These are phyloP conservation scores for Lactarius akahatsu DNA, from an alignment of 768 basidiomycete species.

Conservation along the genomic window DNA sequence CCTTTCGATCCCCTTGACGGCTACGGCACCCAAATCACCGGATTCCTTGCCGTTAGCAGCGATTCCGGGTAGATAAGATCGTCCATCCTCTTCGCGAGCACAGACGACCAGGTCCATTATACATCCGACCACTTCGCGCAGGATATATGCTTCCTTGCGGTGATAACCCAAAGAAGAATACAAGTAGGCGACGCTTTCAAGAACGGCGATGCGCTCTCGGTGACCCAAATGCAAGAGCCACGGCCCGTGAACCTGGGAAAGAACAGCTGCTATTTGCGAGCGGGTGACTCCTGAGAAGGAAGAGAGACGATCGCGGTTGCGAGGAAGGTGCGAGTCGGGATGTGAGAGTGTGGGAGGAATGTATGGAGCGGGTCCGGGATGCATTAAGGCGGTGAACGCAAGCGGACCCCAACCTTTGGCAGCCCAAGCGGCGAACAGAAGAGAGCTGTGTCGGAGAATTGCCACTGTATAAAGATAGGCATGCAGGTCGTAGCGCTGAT, in stretches of 20 bases:
- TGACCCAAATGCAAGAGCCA: slow-evolving; percentile 81
- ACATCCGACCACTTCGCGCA: slow-evolving; percentile 84
- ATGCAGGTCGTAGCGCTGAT: slow-evolving; percentile 59
- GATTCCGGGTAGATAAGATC: slow-evolving; percentile 44
- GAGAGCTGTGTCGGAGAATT: slow-evolving; percentile 68
- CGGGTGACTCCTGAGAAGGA: slow-evolving; percentile 69
- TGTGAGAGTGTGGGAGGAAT: slow-evolving; percentile 58
- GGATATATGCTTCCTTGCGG: slow-evolving; percentile 84
- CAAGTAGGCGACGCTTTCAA: slow-evolving; percentile 69
- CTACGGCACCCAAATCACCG: slow-evolving; percentile 55
- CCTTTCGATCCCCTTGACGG: slow-evolving; percentile 70
- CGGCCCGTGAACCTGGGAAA: slow-evolving; percentile 81
- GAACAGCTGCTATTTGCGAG: slow-evolving; percentile 57
- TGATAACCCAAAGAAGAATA: slow-evolving; percentile 81
- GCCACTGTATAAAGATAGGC: slow-evolving; percentile 66
- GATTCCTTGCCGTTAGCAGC: slow-evolving; percentile 40
- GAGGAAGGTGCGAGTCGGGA: slow-evolving; percentile 39
- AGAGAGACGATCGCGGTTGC: slow-evolving; percentile 62
- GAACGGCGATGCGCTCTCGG: slow-evolving; percentile 67
- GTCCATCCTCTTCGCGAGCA: slow-evolving; percentile 65
- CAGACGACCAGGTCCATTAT: slow-evolving; percentile 85
- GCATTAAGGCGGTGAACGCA: slow-evolving; percentile 73
- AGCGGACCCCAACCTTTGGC: slow-evolving; percentile 86
- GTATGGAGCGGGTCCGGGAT: slow-evolving; percentile 57
- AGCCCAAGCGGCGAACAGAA: slow-evolving; percentile 79